These are phyloP conservation scores for Botrytis elliptica DNA, from an alignment of 2,329 filamentous ascomycete species.

Conservation along the genomic window DNA sequence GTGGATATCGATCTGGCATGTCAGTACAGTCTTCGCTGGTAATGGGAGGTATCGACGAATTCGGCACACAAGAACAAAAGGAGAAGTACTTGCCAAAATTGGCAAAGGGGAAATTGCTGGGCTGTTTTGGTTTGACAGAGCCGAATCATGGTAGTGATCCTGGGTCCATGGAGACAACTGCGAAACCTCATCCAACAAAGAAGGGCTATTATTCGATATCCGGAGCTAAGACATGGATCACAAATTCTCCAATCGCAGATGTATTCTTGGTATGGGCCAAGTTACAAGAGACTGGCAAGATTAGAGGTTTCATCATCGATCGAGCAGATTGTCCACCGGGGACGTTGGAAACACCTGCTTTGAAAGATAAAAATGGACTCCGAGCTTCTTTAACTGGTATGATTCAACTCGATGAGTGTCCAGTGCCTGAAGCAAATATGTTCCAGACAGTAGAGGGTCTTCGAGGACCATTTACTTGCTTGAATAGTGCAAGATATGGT, in stretches of 20 bases:
- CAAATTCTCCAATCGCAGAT: conserved; percentile 87
- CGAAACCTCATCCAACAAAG: conserved; percentile 81
- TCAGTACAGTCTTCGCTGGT: conserved; percentile 90
- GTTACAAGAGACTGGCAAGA: conserved; percentile 86
- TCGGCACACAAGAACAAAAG: conserved; percentile 83
- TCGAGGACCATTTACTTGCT: conserved; percentile 83
- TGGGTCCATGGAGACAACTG: conserved; percentile 83
- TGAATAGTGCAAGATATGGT: conserved; percentile 90
- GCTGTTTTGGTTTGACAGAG: conserved; percentile 87
- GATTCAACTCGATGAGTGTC: conserved; percentile 92
- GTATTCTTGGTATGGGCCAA: conserved; percentile 91
- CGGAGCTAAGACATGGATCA: conserved; percentile 93
- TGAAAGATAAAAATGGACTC: conserved; percentile 95
- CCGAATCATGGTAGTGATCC: conserved; percentile 92
- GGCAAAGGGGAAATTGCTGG: conserved; percentile 78
- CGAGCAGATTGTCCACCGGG: conserved; percentile 80
- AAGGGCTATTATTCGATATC: conserved; percentile 77
- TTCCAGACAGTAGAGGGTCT: conserved; percentile 87
- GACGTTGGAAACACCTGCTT: conserved; percentile 83
- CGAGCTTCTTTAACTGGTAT: conserved; percentile 94
- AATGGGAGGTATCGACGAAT: conserved; percentile 89
- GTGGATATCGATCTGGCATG: conserved; percentile 88
- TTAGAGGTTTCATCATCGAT: conserved; percentile 88
- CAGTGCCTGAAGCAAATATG: conserved; percentile 89
- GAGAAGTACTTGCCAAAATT: conserved; percentile 77